Percentiles rank a stretch among this genome's conserved stretches.
Conservation (phyloP, 306 rosid species). For the Mimosa bimucronata region DNA sequence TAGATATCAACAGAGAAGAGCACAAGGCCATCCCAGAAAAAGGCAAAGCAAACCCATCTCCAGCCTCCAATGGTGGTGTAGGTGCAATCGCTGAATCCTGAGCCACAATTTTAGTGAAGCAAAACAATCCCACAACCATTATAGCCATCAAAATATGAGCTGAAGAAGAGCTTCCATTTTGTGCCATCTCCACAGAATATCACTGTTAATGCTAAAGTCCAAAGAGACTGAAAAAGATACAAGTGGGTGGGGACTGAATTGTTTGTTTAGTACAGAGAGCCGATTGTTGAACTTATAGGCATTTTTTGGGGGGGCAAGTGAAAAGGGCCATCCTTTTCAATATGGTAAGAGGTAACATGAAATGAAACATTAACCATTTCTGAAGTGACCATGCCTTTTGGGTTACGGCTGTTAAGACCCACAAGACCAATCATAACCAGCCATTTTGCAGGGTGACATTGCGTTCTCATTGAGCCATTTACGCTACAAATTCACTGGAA, state of each 20-base stretch:
- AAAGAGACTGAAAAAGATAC: conserved; percentile 26
- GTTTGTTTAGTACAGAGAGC: conserved; percentile 32
- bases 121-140: conserved; percentile 40
- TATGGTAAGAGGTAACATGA: conserved; percentile 39
- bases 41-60: conserved; percentile 49
- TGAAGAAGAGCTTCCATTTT: conserved; percentile 29
- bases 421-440: conserved; percentile 43
- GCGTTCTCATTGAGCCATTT: conserved; percentile 39
- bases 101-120: conserved; percentile 43
- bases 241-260: conserved; percentile 20
- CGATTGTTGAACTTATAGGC: conserved; percentile 50
- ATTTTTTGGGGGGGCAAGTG: conserved; percentile 7
- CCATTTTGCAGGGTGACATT: conserved; percentile 37
- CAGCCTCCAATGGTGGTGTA: conserved; percentile 53
- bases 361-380: conserved; percentile 41
- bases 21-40: conserved; percentile 42
- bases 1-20: conserved; percentile 52
- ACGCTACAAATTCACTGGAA: conserved; percentile 26
- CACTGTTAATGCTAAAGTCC: background rate
- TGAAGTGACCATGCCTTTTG: conserved; percentile 43
- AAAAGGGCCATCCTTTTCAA: conserved; percentile 33
- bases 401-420: conserved; percentile 47
- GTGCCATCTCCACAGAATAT: conserved; percentile 50
- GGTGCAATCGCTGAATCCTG: conserved; percentile 51
- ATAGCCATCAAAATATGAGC: conserved; percentile 30